Evolutionary conservation across 1,139 yeast species (phyloP).

Genomic region (Pichia sp.): DNA sequence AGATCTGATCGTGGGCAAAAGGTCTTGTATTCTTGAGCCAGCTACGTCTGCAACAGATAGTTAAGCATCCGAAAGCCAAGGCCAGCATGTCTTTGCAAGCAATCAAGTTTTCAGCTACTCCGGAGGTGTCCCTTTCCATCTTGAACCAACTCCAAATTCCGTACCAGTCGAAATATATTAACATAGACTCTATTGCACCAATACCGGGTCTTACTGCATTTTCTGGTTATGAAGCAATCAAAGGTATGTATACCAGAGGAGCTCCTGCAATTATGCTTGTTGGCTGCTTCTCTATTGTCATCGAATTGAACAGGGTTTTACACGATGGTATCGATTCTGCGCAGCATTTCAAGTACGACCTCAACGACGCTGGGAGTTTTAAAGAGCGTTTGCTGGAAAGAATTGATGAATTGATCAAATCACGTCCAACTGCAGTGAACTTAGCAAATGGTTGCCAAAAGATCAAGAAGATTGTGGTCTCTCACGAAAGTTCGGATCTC

Average conservation of each 20-base stretch:
- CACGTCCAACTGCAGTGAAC: constrained; percentile 96
- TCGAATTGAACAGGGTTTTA: constrained; percentile 47
- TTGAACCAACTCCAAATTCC: constrained; percentile 84
- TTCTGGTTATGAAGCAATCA: constrained; percentile 70
- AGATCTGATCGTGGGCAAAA: too few relatives aligned
- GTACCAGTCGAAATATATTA: constrained; percentile 64
- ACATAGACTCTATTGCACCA: constrained; percentile 37
- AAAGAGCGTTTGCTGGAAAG: constrained; percentile 38
- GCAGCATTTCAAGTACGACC: constrained; percentile 31
- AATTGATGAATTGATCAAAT: constrained; percentile 62
- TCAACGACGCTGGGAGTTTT: constrained; percentile 28
- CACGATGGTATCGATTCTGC: constrained; percentile 11
- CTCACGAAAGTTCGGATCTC: constrained; percentile 18
- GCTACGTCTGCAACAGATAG: too few relatives aligned
- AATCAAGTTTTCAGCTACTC: constrained; percentile 55
- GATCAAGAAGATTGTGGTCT: constrained; percentile 41
- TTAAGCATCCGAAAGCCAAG: background rate
- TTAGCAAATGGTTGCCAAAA: constrained; percentile 72
- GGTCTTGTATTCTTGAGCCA: too few relatives aligned
- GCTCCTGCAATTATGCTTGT: constrained; percentile 98
- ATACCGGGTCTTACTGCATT: constrained; percentile 34
- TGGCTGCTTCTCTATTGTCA: constrained; percentile 79
- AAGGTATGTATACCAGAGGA: constrained; percentile 91
- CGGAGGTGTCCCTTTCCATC: constrained; percentile 45
- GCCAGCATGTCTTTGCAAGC: constrained; percentile 49